phyloP scores from a whole-genome alignment of 352 stramenopile genomes.

The Phytopythium montanum region DNA sequence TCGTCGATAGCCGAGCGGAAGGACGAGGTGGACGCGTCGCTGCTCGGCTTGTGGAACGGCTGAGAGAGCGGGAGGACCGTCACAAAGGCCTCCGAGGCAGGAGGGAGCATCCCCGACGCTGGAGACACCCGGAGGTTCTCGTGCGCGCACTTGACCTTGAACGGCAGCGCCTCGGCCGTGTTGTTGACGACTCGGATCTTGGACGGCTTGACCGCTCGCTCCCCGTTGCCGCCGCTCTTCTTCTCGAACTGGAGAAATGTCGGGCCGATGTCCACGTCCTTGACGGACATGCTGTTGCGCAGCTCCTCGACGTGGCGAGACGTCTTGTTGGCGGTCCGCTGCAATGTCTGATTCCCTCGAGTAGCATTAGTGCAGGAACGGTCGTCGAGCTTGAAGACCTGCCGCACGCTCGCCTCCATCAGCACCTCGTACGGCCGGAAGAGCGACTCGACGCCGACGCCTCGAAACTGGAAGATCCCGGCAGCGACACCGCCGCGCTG shows the following conservation, averaged over 20 bases:
- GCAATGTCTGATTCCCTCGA: not conserved
- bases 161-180: slow-evolving; percentile 37
- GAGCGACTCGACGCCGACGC: slow-evolving; percentile 56
- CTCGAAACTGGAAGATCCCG: slow-evolving; percentile 86
- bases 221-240: slow-evolving; percentile 20
- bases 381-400: slow-evolving; percentile 25
- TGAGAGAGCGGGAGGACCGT: slow-evolving; percentile 50
- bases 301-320: slow-evolving; percentile 39
- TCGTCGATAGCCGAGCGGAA: slow-evolving; percentile 7
- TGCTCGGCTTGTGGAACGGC: slow-evolving; percentile 26
- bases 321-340: not conserved
- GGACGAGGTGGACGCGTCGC: slow-evolving; percentile 4
- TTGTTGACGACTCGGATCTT: slow-evolving; percentile 60
- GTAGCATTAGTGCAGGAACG: not conserved
- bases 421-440: slow-evolving; percentile 78
- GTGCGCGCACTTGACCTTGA: slow-evolving; percentile 45
- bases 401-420: slow-evolving; percentile 75
- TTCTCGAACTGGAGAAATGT: slow-evolving; percentile 59
- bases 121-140: slow-evolving; percentile 58
- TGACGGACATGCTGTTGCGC: slow-evolving; percentile 30
- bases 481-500: slow-evolving; percentile 54
- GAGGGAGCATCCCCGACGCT: slow-evolving; percentile 32
- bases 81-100: slow-evolving; percentile 41
- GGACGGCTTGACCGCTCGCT: slow-evolving; percentile 15
- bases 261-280: slow-evolving; percentile 49